Percentiles rank a stretch among this genome's conserved stretches.
phyloP scores from a whole-genome alignment of 768 basidiomycete species.

The Rhizopogon vulgaris region DNA sequence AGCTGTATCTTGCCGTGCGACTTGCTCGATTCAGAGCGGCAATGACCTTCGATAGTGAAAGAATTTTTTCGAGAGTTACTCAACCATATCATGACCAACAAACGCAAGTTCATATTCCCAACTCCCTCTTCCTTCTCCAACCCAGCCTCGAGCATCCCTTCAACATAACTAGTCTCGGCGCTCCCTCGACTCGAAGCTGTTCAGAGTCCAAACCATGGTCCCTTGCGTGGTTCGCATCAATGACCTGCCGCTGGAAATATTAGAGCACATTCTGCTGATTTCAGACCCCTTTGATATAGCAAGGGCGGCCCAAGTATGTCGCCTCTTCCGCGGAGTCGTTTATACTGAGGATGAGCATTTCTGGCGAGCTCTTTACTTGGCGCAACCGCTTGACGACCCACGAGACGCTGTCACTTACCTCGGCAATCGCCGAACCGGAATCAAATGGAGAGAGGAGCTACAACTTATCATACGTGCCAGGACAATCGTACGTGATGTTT shows the following conservation, averaged over 20 bases:
- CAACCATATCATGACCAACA: slow-evolving; percentile 1
- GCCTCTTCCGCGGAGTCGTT: slow-evolving; percentile 34
- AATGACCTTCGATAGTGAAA: slow-evolving; percentile 5
- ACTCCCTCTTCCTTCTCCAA: slow-evolving; percentile 1
- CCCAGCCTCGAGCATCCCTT: background rate
- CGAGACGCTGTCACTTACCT: slow-evolving; percentile 37
- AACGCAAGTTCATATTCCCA: background rate
- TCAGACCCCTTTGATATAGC: slow-evolving; percentile 61
- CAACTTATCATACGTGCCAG: slow-evolving; percentile 52
- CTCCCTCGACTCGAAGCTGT: background rate
- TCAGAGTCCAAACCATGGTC: background rate
- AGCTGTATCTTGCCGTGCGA: background rate
- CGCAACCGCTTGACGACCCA: slow-evolving; percentile 60
- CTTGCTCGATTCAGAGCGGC: slow-evolving; percentile 4
- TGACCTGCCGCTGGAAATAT: slow-evolving; percentile 51
- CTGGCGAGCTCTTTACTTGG: slow-evolving; percentile 65
- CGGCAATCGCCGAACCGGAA: slow-evolving; percentile 16
- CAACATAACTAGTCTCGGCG: background rate
- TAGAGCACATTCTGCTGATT: slow-evolving; percentile 51
- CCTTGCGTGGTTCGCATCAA: slow-evolving; percentile 14
- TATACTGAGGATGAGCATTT: slow-evolving; percentile 43
- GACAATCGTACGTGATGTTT: slow-evolving; percentile 34
- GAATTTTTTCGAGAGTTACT: slow-evolving; percentile 5
- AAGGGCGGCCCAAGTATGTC: slow-evolving; percentile 44
- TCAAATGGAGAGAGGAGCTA: slow-evolving; percentile 51